Conservation (phyloP, 2,329 filamentous ascomycete species). For the Xylariaceae sp. region DNA sequence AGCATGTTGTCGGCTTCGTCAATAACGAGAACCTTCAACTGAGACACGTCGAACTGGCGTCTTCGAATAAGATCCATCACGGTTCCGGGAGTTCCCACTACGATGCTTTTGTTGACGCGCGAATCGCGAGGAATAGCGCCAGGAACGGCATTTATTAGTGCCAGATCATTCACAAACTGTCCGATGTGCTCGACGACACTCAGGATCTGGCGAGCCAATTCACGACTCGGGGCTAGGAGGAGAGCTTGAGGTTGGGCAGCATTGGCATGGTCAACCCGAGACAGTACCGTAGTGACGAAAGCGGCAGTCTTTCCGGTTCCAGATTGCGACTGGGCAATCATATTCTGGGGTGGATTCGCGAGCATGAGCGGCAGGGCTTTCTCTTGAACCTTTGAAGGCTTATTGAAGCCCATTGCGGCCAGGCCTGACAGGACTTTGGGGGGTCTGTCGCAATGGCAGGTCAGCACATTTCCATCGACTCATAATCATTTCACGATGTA, state of each 20-base stretch:
- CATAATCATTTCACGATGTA: not conserved
- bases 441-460: conserved; percentile 21
- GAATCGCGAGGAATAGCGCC: conserved; percentile 70
- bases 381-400: conserved; percentile 98
- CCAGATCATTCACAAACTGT: conserved; percentile 75
- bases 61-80: conserved; percentile 84
- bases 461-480: conserved; percentile 1
- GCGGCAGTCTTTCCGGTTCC: conserved; percentile 98
- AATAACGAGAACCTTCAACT: conserved; percentile 82
- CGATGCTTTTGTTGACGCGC: conserved; percentile 72
- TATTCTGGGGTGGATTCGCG: conserved; percentile 81
- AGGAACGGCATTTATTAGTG: conserved; percentile 81
- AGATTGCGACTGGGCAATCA: conserved; percentile 99
- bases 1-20: conserved; percentile 99
- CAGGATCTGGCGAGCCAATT: conserved; percentile 92
- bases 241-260: conserved; percentile 79
- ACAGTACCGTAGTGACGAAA: conserved; percentile 89
- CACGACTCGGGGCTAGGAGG: conserved; percentile 87
- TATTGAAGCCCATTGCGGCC: conserved; percentile 81
- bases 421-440: conserved; percentile 70
- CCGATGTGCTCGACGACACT: conserved; percentile 84
- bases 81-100: conserved; percentile 93
- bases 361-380: conserved; percentile 89
- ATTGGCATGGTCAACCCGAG: conserved; percentile 75
- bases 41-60: conserved; percentile 69